Conservation (phyloP, 257 asterid genomes). For the Scutellaria barbata region DNA sequence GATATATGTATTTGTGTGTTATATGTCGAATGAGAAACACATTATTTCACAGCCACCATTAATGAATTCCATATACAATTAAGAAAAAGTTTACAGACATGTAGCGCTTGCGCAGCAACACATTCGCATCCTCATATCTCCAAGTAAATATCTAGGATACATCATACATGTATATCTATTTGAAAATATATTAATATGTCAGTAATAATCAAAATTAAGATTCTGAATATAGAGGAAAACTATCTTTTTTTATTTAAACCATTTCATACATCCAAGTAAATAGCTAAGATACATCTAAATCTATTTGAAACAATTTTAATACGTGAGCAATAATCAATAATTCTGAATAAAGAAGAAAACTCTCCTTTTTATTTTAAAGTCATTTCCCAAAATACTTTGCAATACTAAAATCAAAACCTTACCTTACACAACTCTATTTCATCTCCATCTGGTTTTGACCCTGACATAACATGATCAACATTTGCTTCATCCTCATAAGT, state of each 20-base stretch:
- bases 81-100: background rate
- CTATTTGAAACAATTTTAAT: background rate
- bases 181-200: too few species aligned
- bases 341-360: background rate
- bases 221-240: too few species aligned
- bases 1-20: background rate
- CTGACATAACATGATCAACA: conserved; percentile 36
- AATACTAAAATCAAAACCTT: conserved; percentile 45
- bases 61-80: background rate
- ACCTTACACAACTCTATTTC: conserved; percentile 48
- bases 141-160: too few species aligned
- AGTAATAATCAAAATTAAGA: too few species aligned
- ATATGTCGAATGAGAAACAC: conserved; percentile 1
- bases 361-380: conserved; percentile 14
- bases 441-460: conserved; percentile 42
- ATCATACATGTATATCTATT: too few species aligned
- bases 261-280: background rate
- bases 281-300: conserved; percentile 6
- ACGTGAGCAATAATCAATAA: background rate
- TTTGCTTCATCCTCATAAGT: conserved; percentile 44
- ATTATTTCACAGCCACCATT: background rate
- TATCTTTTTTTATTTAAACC: too few species aligned
- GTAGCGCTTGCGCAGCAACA: conserved; percentile 9
- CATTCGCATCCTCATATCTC: background rate
- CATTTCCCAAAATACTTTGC: conserved; percentile 21